Conservation (phyloP, 495 filamentous ascomycete species). For the Penicillium ochrochloron region DNA sequence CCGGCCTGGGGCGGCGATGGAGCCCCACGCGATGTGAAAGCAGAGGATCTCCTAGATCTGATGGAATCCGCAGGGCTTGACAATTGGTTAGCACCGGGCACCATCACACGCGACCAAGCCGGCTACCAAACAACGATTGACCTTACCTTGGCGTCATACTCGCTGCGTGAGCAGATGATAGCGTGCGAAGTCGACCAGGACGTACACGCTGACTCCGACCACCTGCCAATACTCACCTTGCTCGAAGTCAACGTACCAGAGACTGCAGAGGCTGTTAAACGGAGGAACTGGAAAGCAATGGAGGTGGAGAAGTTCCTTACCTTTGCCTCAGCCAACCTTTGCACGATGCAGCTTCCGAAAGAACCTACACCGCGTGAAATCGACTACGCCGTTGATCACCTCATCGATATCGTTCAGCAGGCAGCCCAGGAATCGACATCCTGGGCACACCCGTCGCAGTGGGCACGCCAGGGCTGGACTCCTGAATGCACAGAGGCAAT, state of each 20-base stretch:
- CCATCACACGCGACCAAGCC: conserved; percentile 7
- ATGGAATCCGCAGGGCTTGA: background rate
- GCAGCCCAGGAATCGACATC: conserved; percentile 14
- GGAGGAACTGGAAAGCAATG: background rate
- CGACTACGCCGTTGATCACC: background rate
- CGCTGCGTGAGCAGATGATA: background rate
- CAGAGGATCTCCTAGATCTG: background rate
- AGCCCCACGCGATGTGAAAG: background rate
- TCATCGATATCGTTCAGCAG: background rate
- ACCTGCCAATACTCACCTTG: background rate
- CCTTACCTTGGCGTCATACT: conserved; percentile 4
- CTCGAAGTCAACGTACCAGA: background rate
- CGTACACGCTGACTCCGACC: conserved; percentile 9
- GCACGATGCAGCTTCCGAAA: background rate
- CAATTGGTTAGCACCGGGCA: conserved; percentile 10
- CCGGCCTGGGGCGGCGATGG: background rate
- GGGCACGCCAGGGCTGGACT: conserved; percentile 15
- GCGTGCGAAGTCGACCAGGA: background rate
- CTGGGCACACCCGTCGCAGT: conserved; percentile 14
- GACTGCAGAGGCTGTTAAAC: background rate
- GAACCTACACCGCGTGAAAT: background rate
- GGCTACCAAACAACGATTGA: conserved; percentile 16
- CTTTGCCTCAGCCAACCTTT: background rate
- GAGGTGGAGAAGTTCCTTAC: background rate
- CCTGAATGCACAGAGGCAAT: conserved; percentile 20